A percentile compares a stretch with the other conserved stretches of the same genome.
Evolutionary conservation across 257 asterid genomes (phyloP).

Genomic region (Salvia miltiorrhiza): DNA sequence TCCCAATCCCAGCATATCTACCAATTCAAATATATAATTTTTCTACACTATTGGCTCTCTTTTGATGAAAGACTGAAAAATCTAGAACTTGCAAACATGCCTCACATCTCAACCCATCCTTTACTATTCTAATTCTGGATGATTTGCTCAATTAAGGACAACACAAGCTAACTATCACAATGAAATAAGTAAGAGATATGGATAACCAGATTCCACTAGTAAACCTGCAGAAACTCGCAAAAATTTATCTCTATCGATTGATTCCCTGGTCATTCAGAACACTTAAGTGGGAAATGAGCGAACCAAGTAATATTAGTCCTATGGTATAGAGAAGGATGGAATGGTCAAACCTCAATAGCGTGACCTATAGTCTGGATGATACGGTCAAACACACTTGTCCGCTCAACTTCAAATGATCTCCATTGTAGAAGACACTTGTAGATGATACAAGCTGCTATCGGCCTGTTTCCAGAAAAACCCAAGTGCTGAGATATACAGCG

Average conservation of each 20-base stretch:
- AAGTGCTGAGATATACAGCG: conserved; percentile 80
- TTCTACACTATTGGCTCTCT: not conserved
- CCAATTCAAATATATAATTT: not conserved
- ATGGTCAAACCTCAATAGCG: conserved; percentile 77
- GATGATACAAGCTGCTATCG: conserved; percentile 92
- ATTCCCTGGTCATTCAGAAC: no score
- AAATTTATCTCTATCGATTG: no score
- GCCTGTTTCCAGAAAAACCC: conserved; percentile 86
- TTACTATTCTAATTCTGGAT: not conserved
- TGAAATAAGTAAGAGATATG: not conserved
- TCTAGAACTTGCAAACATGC: not conserved
- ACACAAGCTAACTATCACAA: not conserved
- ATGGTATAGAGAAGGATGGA: no score
- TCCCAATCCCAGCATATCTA: not conserved
- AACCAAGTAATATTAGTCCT: no score
- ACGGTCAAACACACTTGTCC: conserved; percentile 88
- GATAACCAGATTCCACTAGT: not conserved
- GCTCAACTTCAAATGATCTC: conserved; percentile 98
- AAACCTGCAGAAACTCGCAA: not conserved
- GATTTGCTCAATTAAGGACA: not conserved
- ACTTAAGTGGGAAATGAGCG: no score
- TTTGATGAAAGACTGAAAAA: not conserved
- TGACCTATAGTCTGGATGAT: conserved; percentile 96
- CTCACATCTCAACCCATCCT: not conserved
- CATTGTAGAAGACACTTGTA: conserved; percentile 96